phyloP scores from a whole-genome alignment of 192 early-diverging fungal species.

The Backusella liffmaniae region DNA sequence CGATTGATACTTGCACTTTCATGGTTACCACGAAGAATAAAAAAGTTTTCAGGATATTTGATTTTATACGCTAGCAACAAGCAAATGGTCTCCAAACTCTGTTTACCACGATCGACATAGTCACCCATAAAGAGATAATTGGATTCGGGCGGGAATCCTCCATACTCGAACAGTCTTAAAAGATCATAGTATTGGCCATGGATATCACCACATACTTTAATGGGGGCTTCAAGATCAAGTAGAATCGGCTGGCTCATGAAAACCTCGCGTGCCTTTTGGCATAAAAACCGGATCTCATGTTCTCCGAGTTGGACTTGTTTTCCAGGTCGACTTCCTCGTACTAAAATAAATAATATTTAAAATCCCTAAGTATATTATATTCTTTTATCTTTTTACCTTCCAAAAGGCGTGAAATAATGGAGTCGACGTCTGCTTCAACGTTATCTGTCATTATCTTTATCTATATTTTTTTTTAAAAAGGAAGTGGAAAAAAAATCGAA shows the following conservation, averaged over 20 bases:
- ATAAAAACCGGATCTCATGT: slow-evolving; percentile 93
- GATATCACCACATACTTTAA: slow-evolving; percentile 92
- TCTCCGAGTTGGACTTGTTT: slow-evolving; percentile 96
- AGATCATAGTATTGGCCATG: slow-evolving; percentile 99
- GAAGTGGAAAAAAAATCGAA: not conserved
- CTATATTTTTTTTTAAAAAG: not conserved
- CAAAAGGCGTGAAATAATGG: slow-evolving; percentile 85
- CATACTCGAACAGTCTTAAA: slow-evolving; percentile 92
- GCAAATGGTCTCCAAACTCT: slow-evolving; percentile 97
- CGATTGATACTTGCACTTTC: slow-evolving; percentile 81
- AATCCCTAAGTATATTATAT: not conserved
- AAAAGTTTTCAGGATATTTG: slow-evolving; percentile 99
- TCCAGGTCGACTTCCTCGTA: slow-evolving; percentile 92
- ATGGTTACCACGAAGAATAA: slow-evolving; percentile 98
- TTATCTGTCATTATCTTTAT: slow-evolving; percentile 44
- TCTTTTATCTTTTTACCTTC: slow-evolving; percentile 66
- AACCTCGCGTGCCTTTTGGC: slow-evolving; percentile 91
- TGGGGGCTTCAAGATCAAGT: slow-evolving; percentile 90
- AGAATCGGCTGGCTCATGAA: slow-evolving; percentile 93
- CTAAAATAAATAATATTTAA: slow-evolving; percentile 44
- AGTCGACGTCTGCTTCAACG: slow-evolving; percentile 78
- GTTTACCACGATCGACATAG: slow-evolving; percentile 98
- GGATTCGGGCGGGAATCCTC: slow-evolving; percentile 93
- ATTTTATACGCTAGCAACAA: slow-evolving; percentile 98
- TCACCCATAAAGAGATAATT: slow-evolving; percentile 98